A percentile compares a stretch with the other conserved stretches of the same genome.
Evolutionary conservation across 169 alveolate species (phyloP).

Genomic region (Plasmodium reichenowi): DNA sequence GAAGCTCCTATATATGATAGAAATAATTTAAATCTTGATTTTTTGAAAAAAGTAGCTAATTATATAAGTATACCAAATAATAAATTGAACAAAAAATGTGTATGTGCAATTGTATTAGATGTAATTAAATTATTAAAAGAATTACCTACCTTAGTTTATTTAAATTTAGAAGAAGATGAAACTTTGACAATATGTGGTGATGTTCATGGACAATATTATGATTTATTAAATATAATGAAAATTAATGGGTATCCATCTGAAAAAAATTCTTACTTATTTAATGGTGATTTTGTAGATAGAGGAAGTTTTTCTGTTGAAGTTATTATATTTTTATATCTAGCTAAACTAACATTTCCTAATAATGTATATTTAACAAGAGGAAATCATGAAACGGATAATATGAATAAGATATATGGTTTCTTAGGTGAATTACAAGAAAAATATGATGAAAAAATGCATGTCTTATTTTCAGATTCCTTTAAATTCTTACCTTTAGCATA

Average conservation of each 20-base stretch:
- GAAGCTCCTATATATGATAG: conserved; percentile 79
- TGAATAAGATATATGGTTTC: conserved; percentile 98
- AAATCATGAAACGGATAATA: conserved; percentile 98
- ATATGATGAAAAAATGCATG: conserved; percentile 96
- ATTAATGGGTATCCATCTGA: conserved; percentile 97
- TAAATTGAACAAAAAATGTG: conserved; percentile 94
- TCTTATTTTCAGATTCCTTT: conserved; percentile 93
- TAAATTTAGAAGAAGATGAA: conserved; percentile 90
- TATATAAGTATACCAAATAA: conserved; percentile 93
- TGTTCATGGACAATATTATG: conserved; percentile 99
- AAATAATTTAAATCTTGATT: conserved; percentile 74
- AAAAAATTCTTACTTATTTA: conserved; percentile 97
- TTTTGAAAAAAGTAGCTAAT: conserved; percentile 79
- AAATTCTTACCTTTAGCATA: conserved; percentile 97
- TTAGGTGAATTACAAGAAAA: conserved; percentile 98
- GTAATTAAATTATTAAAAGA: conserved; percentile 90
- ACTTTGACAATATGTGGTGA: conserved; percentile 99
- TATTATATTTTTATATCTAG: conserved; percentile 88
- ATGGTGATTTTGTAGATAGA: conserved; percentile 99
- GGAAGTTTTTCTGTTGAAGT: conserved; percentile 99
- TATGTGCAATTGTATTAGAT: conserved; percentile 91
- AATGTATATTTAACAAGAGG: conserved; percentile 98
- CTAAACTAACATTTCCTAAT: conserved; percentile 95
- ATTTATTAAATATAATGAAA: conserved; percentile 95
- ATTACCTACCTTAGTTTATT: conserved; percentile 91